Percentiles rank a stretch among this genome's conserved stretches.
Evolutionary conservation across 306 rosid genomes (phyloP).

Genomic region (Fragaria ananassa): DNA sequence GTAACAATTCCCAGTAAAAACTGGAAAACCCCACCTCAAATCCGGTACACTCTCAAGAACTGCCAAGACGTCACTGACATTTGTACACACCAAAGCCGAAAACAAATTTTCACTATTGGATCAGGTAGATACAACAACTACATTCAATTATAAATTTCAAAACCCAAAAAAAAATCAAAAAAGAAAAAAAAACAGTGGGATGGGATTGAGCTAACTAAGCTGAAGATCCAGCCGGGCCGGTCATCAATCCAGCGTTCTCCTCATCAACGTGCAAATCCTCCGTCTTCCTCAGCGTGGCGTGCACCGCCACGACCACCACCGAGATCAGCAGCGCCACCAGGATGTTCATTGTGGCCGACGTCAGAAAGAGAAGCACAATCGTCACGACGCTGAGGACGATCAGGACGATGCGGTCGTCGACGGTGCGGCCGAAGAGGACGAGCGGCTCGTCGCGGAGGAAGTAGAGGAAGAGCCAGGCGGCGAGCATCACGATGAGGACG

Average conservation of each 20-base stretch:
- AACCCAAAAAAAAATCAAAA: background rate
- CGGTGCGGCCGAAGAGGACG: slow-evolving; percentile 33
- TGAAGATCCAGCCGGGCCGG: slow-evolving; percentile 28
- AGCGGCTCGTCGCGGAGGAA: slow-evolving; percentile 89
- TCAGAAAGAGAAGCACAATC: slow-evolving; percentile 53
- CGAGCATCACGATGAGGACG: slow-evolving; percentile 52
- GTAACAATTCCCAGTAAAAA: background rate
- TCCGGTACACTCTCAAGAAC: no score
- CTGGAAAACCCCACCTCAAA: background rate
- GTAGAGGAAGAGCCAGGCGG: slow-evolving; percentile 77
- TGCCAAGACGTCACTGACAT: no score
- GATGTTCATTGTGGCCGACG: slow-evolving; percentile 58
- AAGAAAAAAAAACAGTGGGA: background rate
- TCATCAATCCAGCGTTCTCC: slow-evolving; percentile 40
- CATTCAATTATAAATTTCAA: background rate
- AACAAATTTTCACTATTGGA: background rate
- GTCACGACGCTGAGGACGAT: slow-evolving; percentile 50
- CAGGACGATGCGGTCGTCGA: slow-evolving; percentile 69
- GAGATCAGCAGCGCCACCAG: slow-evolving; percentile 44
- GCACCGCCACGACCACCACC: slow-evolving; percentile 34
- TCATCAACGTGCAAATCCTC: slow-evolving; percentile 60
- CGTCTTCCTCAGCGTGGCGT: slow-evolving; percentile 56
- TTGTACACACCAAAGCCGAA: no score
- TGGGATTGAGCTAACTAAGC: background rate
- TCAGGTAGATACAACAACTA: background rate